These are phyloP conservation scores for Irpex sp. DNA, from an alignment of 1,284 basidiomycete species.

Conservation along the genomic window DNA sequence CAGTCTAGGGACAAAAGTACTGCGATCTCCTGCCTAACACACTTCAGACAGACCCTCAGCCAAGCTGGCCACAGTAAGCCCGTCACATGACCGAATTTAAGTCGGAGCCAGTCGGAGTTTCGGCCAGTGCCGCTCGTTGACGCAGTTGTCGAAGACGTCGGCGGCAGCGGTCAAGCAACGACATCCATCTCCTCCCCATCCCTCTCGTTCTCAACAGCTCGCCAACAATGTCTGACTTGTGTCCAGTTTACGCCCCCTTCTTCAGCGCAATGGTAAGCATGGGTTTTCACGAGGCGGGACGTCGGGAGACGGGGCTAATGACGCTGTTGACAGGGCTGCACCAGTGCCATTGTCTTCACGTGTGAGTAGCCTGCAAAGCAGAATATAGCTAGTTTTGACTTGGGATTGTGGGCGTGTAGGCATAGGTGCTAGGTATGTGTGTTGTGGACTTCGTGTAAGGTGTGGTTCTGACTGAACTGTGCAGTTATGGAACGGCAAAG, in stretches of 20 bases:
- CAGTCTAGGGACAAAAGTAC: neutral
- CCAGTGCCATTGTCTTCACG: slow-evolving; percentile 95
- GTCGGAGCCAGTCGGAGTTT: slow-evolving; percentile 4
- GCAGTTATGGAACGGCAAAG: slow-evolving; percentile 93
- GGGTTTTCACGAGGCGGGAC: neutral
- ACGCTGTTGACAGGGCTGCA: slow-evolving; percentile 71
- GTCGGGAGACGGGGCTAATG: slow-evolving; percentile 7
- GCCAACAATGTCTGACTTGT: slow-evolving; percentile 76
- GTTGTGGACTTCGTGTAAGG: neutral
- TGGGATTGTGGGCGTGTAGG: slow-evolving; percentile 33
- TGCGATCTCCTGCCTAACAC: neutral
- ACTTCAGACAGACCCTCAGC: no score
- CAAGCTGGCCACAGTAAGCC: neutral
- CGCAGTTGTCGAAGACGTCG: slow-evolving; percentile 8
- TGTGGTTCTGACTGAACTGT: slow-evolving; percentile 2
- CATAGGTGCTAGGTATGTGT: slow-evolving; percentile 67
- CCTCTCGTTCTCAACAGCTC: neutral
- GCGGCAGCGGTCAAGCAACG: slow-evolving; percentile 6
- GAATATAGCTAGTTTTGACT: neutral
- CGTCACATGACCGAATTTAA: neutral
- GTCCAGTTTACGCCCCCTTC: slow-evolving; percentile 95
- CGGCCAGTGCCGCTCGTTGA: slow-evolving; percentile 8
- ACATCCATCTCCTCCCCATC: neutral
- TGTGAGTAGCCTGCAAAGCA: slow-evolving; percentile 57
- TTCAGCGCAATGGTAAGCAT: slow-evolving; percentile 89